These are phyloP conservation scores for Yamadazyma phyllophila DNA, from an alignment of 805 yeast genomes.

Conservation along the genomic window DNA sequence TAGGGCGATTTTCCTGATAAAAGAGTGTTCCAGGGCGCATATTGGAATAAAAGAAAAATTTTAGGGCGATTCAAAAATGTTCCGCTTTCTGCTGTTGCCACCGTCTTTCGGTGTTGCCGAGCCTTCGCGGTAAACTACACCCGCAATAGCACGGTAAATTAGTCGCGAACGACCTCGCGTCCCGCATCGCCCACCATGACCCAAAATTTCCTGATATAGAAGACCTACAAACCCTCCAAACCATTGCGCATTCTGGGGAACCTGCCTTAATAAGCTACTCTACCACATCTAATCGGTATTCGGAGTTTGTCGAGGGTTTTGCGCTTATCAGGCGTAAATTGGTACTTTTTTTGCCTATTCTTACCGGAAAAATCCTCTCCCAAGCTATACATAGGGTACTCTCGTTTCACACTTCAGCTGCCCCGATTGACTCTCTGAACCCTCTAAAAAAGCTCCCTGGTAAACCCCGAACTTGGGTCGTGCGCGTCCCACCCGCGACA, in stretches of 20 bases:
- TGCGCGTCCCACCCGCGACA: neutral
- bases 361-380: neutral
- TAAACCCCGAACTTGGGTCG: neutral
- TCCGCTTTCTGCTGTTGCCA: neutral
- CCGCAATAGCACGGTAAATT: no score
- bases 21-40: neutral
- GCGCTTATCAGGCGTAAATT: neutral
- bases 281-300: neutral
- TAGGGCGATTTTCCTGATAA: neutral
- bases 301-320: neutral
- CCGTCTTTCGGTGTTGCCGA: no score
- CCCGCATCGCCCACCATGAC: slow-evolving; percentile 1
- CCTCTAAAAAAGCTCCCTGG: neutral
- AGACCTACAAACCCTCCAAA: neutral
- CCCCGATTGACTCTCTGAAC: no score
- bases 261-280: slow-evolving; percentile 2
- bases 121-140: no score
- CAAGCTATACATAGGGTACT: neutral
- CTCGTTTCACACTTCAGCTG: neutral
- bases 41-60: neutral
- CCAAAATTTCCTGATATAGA: slow-evolving; percentile 3
- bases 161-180: no score
- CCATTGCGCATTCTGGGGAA: slow-evolving; percentile 8
- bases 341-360: neutral
- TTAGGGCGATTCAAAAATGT: neutral